These are phyloP conservation scores for Zoysia japonica DNA, from an alignment of 176 grass and related monocot genomes.

Conservation along the genomic window DNA sequence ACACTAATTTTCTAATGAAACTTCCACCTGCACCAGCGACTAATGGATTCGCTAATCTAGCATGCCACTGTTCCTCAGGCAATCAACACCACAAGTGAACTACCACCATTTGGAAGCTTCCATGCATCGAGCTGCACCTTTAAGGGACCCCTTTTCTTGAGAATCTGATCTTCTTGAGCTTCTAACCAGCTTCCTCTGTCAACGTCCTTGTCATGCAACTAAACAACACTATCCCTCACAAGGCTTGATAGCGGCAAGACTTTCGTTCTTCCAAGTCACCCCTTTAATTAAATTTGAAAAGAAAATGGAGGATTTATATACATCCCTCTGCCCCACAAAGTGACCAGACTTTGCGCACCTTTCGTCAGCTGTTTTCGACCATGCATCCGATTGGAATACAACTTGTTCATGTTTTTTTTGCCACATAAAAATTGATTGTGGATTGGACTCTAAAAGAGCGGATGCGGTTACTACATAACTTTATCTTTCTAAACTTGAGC, in stretches of 20 bases:
- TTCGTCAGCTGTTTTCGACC: background rate
- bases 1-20: background rate
- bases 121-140: background rate
- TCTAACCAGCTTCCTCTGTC: conserved; percentile 46
- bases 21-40: background rate
- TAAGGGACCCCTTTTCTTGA: background rate
- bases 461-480: background rate
- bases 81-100: background rate
- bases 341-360: background rate
- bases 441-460: background rate
- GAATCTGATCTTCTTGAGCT: conserved; percentile 7
- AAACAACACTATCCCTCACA: conserved; percentile 27
- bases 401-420: too few relatives aligned
- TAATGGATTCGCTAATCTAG: background rate
- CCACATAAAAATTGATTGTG: background rate
- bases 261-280: conserved; percentile 35
- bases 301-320: background rate
- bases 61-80: background rate
- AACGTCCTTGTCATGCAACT: conserved; percentile 18
- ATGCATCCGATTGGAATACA: background rate
- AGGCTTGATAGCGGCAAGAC: conserved; percentile 22
- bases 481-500: background rate
- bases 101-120: conserved; percentile 36
- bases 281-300: background rate
- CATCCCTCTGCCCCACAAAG: background rate